phyloP scores from a whole-genome alignment of 169 alveolate genomes.

The Eimeria sp. region DNA sequence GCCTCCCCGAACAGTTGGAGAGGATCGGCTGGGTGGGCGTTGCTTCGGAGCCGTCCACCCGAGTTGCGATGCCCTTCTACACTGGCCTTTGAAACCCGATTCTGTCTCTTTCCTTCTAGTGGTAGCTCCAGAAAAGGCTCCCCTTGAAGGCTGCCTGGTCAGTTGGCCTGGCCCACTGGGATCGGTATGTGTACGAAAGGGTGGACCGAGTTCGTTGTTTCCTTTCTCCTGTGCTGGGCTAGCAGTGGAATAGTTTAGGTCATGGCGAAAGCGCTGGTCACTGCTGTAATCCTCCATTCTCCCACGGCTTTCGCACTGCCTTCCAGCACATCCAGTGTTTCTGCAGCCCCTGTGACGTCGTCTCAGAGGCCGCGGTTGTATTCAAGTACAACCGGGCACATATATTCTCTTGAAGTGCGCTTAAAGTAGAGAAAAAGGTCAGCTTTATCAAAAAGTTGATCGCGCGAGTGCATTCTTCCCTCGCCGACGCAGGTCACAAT shows the following conservation, averaged over 20 bases:
- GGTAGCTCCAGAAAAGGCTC: neutral
- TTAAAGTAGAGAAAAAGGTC: neutral
- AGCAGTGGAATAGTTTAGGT: neutral
- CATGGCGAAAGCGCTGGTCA: neutral
- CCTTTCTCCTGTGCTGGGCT: neutral
- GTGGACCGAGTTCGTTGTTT: neutral
- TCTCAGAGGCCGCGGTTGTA: neutral
- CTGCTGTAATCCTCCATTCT: neutral
- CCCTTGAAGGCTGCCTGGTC: neutral
- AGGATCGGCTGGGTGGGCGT: neutral
- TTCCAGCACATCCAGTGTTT: neutral
- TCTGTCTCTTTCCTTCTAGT: neutral
- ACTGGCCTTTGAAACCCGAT: neutral
- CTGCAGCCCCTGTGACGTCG: neutral
- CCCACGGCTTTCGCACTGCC: neutral
- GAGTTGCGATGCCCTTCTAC: neutral
- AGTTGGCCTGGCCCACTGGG: neutral
- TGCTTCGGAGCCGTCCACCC: neutral
- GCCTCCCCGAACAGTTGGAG: neutral
- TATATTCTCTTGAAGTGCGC: neutral
- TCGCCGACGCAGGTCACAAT: conserved; percentile 1
- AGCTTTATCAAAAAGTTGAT: neutral
- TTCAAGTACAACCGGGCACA: neutral
- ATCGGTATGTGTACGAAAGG: neutral
- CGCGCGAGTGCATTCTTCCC: conserved; percentile 6